Base-by-base conservation (phyloP, 192 early-diverging fungal species). In the Umbelopsis ramanniana region DNA sequence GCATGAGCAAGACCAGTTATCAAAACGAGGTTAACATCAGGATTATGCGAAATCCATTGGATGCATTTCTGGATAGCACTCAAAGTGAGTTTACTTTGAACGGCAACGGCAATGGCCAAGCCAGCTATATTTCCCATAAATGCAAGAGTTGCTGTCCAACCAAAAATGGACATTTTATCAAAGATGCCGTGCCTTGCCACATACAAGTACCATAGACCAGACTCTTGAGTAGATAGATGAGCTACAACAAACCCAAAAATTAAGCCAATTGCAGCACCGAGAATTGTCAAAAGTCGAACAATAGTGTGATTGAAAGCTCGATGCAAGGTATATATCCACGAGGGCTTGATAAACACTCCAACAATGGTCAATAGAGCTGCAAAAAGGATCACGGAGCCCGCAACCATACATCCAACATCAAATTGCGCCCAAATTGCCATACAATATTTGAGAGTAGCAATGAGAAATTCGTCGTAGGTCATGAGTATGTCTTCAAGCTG, bases 351-450 rank as follows among this genome's bases (percentile, higher is more conserved):
- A 4, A 17, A 70, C 9, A 52, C 35, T 17, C 21, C 35, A 23
- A 68, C 54, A 24, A 46, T 46, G 8, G 38, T 23, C 22, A 54
- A 29, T 45, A 76, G n/a, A 29, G 24, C 47, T 40, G 86, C 71
- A 6, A 79, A 48, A 33, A 95, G 74, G 2, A 94, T 76, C 12
- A 81, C 47, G 1, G 91, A 83, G 11, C 97, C 97, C 9, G 89
- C 69, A 0, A 86, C 69, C 76, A 98, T 97, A 38, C 93, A 80
- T 2, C 84, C 82, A 7, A 88, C 78, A 60, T 98, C 95, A 74
- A 98, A 98, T 35, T 94, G 93, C 17, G 96, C 94, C 97, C 97
- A 98, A 46, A 94, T 87, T 37, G 86, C 79, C n/a, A 94, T 89
- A 68, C 93, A 88, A 19, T 89, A 86, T 15, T 85, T 84, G 15